Evolutionary conservation across 148 eudicot species (phyloP), one percentile per base, ranked within the genome.

Genomic region (Persicaria maculosa): DNA sequence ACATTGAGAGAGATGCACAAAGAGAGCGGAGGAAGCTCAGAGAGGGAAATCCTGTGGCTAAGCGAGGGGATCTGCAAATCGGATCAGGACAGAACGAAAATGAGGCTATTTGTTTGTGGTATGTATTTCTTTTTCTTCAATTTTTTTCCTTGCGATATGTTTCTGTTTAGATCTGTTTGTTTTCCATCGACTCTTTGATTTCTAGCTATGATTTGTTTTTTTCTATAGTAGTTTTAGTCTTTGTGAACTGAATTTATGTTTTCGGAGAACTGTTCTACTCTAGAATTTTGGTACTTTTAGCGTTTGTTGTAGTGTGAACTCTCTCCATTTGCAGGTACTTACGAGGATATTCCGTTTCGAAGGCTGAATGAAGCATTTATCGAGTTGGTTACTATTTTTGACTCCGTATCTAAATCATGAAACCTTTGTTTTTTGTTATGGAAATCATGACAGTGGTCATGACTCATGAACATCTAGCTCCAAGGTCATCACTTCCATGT

Each of bases 321-420:
- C 44, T 61, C 6, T 61, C 6, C 16, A 61, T 25, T 61, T 4
- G 68, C 44, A 61, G 68, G 68, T 61, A 25, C 20, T 11, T 25
- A 44, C 14, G 1, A 5, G 20, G 68, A 20, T 40, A 61, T 61
- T 61, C 44, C 43, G 31, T 43, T 61, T 61, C 11, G 68, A 61
- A 61, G 68, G 68, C 31, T 61, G 68, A 31, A 25, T 64, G 1
- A 36, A 14, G 69, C 15, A 15, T 64, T 14, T 12, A 15, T 64
- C 46, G 10, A 40, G 69, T 46, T 36, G 45, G 69, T 64, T 64
- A 64, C 45, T 64, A 64, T 36, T 64, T 58, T 44, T 61, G 68
- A 25, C 14, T 31, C 68, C 68, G 68, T 61, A 61, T 61, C 16
- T 61, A 61, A 61, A 61, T 25, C 44, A 11, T 22, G 67, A 25